These are phyloP conservation scores for Ephemerocybe angulata DNA, from an alignment of 768 basidiomycete species.

Conservation along the genomic window DNA sequence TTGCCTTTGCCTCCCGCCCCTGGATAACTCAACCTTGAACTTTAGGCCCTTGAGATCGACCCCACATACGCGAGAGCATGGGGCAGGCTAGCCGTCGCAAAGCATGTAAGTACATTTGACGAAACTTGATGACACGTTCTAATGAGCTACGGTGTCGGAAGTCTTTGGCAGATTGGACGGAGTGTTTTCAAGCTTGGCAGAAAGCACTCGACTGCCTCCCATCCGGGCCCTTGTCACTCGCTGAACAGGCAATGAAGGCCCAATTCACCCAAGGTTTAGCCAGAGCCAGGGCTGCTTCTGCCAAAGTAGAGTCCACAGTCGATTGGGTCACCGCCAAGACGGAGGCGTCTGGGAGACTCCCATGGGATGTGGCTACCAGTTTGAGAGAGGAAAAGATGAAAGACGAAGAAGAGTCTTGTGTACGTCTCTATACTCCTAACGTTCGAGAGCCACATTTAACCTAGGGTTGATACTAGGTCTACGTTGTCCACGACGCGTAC, in stretches of 20 bases:
- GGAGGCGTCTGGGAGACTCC: too few species aligned
- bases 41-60: slow-evolving; percentile 1
- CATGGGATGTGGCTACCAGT: too few species aligned
- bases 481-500: neutral
- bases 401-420: neutral
- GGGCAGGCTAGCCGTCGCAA: neutral
- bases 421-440: neutral
- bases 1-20: neutral
- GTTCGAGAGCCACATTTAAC: too few species aligned
- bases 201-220: slow-evolving; percentile 3
- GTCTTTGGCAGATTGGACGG: neutral
- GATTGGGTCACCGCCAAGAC: too few species aligned
- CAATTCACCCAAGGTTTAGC: slow-evolving; percentile 1
- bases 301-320: neutral
- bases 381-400: neutral
- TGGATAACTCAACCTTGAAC: neutral
- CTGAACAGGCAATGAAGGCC: neutral
- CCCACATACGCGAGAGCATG: slow-evolving; percentile 3
- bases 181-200: neutral
- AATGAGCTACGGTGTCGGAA: too few species aligned
- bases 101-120: neutral
- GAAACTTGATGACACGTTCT: neutral
- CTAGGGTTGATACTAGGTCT: neutral
- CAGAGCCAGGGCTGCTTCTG: neutral
- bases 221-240: neutral